Base-by-base conservation (phyloP, 2,329 filamentous ascomycete genomes). In the Alternaria consortialis region DNA sequence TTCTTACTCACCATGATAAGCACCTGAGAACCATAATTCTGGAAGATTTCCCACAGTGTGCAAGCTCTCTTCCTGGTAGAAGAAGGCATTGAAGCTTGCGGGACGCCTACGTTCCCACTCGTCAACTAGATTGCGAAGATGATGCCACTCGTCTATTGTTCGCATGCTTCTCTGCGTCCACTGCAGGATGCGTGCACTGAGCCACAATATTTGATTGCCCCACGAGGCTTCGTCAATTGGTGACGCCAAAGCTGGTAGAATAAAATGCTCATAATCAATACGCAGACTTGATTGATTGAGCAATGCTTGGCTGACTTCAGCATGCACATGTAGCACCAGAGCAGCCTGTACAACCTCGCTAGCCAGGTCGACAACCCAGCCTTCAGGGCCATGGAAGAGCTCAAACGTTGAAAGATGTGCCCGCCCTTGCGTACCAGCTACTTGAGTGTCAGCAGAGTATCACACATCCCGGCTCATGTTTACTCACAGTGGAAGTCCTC, bases 191-290 rank as follows among this genome's bases (percentile, higher is more conserved):
- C 63, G 58, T 17, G 66, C 64, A 44, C 52, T 64, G 13, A 66
- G 47, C 69, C 67, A 71, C 17, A 68, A 43, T 23, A 70, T 70
- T 9, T 54, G 61, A 25, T 70, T 70, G 11, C 51, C 25, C 69
- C 65, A 71, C 2, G 60, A 55, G 11, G 62, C 53, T 20, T 70
- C 64, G 34, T 67, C 60, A 2, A 31, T 13, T 3, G 64, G 64
- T 17, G 51, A 50, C 3, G 37, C 40, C 5, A 66, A n/a, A 7
- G 36, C 54, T 2, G 57, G 63, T 5, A 66, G 17, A 9, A 62
- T 52, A 34, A 47, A 62, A 12, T 46, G 55, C 31, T 54, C 34
- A 44, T 70, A 69, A 29, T 69, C 47, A 31, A 67, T 59, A 17
- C 57, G 60, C 23, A 70, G 44, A 52, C 48, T 63, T 29, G 56